Base-by-base conservation (phyloP, 495 filamentous ascomycete genomes). In the Pseudoneurospora amorphoporcata region DNA sequence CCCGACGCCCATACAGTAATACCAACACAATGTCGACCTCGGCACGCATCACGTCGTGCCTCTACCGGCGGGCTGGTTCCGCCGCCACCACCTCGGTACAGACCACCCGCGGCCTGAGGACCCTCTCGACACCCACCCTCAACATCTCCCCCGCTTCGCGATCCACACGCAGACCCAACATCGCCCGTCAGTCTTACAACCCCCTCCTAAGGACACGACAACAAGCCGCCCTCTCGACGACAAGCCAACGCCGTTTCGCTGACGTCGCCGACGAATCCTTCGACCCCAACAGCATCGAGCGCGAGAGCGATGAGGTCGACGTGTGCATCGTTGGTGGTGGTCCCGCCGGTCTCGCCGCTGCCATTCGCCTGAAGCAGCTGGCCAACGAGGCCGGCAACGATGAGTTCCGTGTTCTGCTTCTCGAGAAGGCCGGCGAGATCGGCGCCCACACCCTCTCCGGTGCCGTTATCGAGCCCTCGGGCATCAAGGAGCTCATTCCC, bases 291-390 rank as follows among this genome's bases (percentile, higher is more conserved):
- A 84, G 87, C 73, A 82, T 92, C 70, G 93, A 97, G 68, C 89
- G 95, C 72, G 95, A 98, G 82, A 92, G 87, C 70, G 95, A 98
- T 76, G 83, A 97, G 80, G 95, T 98, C 29, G 95, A 98, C 82
- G 95, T 98, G 10, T 97, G 93, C 78, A 98, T 99, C 80, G 89
- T 99, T 43, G 95, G 95, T 77, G 95, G 95, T 77, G 94, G 95
- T 39, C 95, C 95, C 68, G 92, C 95, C 69, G 95, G 95, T 73
- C 88, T 99, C 73, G 89, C 91, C 71, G 94, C 95, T 69, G 96
- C 95, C 29, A 99, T 99, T 78, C 90, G 93, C 69, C 81, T 99
- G 69, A 98, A 98, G 82, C 96, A 99, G 82, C 87, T 98, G 19
- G 96, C 95, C 72, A 97, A 94, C 79, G 93, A 92, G 78, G 92